Percentiles rank a stretch among this genome's conserved stretches.
These are phyloP conservation scores for Annulohypoxylon stygium DNA, from an alignment of 495 filamentous ascomycete species.

Conservation along the genomic window DNA sequence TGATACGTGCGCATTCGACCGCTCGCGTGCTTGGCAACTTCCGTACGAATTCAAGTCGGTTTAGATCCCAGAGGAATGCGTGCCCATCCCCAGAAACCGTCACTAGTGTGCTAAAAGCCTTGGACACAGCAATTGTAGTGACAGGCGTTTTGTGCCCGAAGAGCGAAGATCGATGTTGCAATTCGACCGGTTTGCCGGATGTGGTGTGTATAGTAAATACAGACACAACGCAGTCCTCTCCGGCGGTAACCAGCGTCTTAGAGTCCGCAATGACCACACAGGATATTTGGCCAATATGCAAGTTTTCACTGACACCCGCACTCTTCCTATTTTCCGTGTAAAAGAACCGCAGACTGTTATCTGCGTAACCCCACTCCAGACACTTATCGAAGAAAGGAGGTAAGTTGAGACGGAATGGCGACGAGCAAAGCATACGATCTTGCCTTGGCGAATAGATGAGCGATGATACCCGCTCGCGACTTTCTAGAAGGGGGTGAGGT, in stretches of 20 bases:
- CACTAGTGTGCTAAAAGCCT: constrained; percentile 87
- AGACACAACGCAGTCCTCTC: constrained; percentile 89
- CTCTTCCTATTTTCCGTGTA: constrained; percentile 75
- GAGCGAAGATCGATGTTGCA: constrained; percentile 82
- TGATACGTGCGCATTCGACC: constrained; percentile 82
- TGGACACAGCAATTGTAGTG: constrained; percentile 82
- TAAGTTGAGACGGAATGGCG: constrained; percentile 84
- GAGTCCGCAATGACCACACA: constrained; percentile 87
- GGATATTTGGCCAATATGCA: constrained; percentile 89
- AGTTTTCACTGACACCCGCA: constrained; percentile 89
- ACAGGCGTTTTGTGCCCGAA: constrained; percentile 91
- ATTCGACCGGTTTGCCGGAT: constrained; percentile 75
- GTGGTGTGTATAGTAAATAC: constrained; percentile 76
- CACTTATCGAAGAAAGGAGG: constrained; percentile 90
- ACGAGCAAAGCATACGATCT: constrained; percentile 87
- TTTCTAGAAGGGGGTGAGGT: constrained; percentile 85
- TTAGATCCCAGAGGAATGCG: constrained; percentile 93
- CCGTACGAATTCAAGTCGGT: constrained; percentile 86
- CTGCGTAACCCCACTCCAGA: constrained; percentile 95
- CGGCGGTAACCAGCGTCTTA: constrained; percentile 88
- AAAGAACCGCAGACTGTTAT: constrained; percentile 92
- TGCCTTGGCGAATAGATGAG: constrained; percentile 82
- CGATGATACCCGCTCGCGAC: constrained; percentile 81
- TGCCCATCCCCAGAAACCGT: constrained; percentile 84
- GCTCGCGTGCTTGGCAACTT: constrained; percentile 68